phyloP scores from a whole-genome alignment of 305 asterid species.

The Fraxinus greggii region DNA sequence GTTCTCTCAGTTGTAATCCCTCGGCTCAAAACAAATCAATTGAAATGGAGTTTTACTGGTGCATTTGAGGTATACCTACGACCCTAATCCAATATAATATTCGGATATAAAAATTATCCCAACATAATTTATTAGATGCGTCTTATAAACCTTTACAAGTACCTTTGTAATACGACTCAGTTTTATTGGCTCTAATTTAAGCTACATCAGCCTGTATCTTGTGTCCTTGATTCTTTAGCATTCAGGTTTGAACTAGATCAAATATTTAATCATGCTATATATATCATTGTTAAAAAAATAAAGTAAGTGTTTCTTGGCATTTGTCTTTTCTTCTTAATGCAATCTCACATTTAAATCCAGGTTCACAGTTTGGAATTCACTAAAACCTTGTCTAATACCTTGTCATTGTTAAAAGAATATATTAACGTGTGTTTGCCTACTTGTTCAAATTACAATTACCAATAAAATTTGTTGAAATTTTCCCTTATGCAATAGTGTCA shows the following conservation, averaged over 20 bases:
- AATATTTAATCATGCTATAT: neutral
- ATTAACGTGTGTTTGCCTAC: neutral
- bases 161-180: neutral
- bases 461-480: neutral
- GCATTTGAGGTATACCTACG: conserved; percentile 73
- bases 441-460: neutral
- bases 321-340: neutral
- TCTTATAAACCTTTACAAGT: neutral
- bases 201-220: neutral
- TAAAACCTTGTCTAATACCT: neutral
- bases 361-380: neutral
- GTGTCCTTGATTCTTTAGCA: neutral
- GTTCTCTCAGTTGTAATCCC: conserved; percentile 94
- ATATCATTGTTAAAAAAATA: neutral
- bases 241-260: neutral
- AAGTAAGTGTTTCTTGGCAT: neutral
- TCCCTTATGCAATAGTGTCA: neutral
- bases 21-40: conserved; percentile 83
- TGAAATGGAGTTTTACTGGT: conserved; percentile 89
- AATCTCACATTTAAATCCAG: neutral
- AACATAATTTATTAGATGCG: neutral
- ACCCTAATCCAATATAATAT: conserved; percentile 3
- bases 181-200: neutral
- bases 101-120: neutral
- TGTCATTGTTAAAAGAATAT: neutral